Evolutionary conservation across 1,139 yeast species (phyloP).

Genomic region (Hansenula sp.): DNA sequence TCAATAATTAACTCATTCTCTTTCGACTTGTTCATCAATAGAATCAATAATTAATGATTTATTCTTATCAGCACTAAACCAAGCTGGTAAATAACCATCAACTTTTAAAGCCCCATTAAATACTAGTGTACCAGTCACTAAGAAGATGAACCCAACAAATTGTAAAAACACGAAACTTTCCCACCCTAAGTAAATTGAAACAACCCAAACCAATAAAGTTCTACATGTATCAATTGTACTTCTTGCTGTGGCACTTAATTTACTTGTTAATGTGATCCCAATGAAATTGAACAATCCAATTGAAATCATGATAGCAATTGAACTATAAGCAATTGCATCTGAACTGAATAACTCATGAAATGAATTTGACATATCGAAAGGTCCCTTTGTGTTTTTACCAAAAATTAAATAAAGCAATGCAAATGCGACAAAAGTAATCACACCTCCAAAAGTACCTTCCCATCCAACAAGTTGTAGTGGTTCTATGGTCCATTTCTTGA

Average conservation of each 20-base stretch:
- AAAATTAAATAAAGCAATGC: conserved; percentile 39
- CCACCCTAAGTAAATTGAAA: conserved; percentile 78
- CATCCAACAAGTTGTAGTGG: conserved; percentile 70
- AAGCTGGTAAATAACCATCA: conserved; percentile 45
- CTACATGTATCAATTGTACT: conserved; percentile 79
- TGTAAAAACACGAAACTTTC: conserved; percentile 63
- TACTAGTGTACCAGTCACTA: conserved; percentile 71
- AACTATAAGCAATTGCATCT: conserved; percentile 42
- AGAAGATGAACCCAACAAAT: conserved; percentile 55
- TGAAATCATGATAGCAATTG: conserved; percentile 65
- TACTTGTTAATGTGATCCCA: conserved; percentile 67
- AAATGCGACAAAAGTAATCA: conserved; percentile 42
- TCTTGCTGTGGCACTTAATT: conserved; percentile 71
- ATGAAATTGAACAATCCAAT: conserved; percentile 72
- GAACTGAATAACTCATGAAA: conserved; percentile 45
- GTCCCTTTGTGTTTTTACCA: conserved; percentile 38
- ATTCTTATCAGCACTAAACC: conserved; percentile 31
- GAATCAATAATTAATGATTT: conserved; percentile 27
- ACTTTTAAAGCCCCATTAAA: conserved; percentile 67
- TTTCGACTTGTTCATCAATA: conserved; percentile 37
- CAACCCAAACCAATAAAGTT: conserved; percentile 71
- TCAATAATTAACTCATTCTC: conserved; percentile 12
- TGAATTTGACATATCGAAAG: conserved; percentile 56
- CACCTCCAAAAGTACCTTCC: conserved; percentile 69
- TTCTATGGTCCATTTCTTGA: conserved; percentile 47